Conservation (phyloP, 1,284 basidiomycete species). For the Pascua sp. region DNA sequence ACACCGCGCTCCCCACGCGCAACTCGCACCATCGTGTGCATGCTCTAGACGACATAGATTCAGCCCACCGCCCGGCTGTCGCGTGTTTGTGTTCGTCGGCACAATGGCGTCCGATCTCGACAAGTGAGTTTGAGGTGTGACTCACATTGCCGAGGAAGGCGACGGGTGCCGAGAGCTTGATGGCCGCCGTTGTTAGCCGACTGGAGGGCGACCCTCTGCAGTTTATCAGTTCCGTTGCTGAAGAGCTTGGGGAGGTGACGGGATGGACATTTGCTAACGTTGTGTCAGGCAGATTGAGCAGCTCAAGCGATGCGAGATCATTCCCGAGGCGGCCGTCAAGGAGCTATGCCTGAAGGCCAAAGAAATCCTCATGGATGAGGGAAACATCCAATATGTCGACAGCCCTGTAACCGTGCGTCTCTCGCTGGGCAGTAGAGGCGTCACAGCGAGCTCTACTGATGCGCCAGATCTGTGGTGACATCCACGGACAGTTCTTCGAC, state of each 20-base stretch:
- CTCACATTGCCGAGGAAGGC: not conserved
- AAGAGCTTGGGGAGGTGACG: not conserved
- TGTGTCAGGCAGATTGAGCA: slow-evolving; percentile 69
- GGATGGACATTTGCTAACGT: not conserved
- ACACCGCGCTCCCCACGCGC: not conserved
- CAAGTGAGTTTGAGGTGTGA: slow-evolving; percentile 26
- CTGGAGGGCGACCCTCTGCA: no score
- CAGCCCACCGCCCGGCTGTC: no score
- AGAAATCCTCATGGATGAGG: slow-evolving; percentile 95
- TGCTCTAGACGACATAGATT: no score
- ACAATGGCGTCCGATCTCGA: slow-evolving; percentile 41
- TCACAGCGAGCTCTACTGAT: slow-evolving; percentile 3
- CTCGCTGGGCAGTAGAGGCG: not conserved
- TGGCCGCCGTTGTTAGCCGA: no score
- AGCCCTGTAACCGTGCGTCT: slow-evolving; percentile 84
- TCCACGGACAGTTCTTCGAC: slow-evolving; percentile 98
- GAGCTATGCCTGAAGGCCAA: slow-evolving; percentile 89
- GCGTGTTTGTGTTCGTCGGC: not conserved
- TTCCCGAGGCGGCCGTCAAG: slow-evolving; percentile 89
- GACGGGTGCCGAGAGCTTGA: no score
- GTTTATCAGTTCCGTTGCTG: not conserved
- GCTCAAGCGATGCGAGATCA: slow-evolving; percentile 82
- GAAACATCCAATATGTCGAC: slow-evolving; percentile 94
- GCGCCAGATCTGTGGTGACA: slow-evolving; percentile 90
- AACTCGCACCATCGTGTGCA: not conserved